Evolutionary conservation across 2,329 filamentous ascomycete species (phyloP).

Genomic region (Fusarium brachygibbosum): DNA sequence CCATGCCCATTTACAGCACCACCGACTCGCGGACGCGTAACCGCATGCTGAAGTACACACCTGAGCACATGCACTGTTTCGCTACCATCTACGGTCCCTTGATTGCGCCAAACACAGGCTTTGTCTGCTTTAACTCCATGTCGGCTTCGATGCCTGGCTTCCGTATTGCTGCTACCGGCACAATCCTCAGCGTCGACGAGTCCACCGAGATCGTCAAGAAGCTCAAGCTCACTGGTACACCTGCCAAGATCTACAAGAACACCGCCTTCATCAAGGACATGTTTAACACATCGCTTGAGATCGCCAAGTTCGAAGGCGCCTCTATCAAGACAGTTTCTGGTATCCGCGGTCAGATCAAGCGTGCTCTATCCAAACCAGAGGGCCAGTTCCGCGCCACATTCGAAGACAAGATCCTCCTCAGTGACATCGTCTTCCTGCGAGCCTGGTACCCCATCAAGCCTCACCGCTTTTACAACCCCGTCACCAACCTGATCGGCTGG

Average conservation of each 20-base stretch:
- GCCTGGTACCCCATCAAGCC: slow-evolving; percentile 98
- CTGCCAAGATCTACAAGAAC: slow-evolving; percentile 99
- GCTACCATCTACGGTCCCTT: slow-evolving; percentile 95
- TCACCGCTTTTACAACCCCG: slow-evolving; percentile 96
- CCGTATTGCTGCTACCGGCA: slow-evolving; percentile 93
- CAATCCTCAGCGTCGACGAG: slow-evolving; percentile 94
- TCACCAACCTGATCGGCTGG: slow-evolving; percentile 94
- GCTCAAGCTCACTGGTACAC: slow-evolving; percentile 92
- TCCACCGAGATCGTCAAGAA: slow-evolving; percentile 99
- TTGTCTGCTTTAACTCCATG: slow-evolving; percentile 92
- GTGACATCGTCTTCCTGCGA: slow-evolving; percentile 94
- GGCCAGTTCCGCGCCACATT: slow-evolving; percentile 97
- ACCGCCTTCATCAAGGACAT: slow-evolving; percentile 99
- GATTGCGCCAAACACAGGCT: slow-evolving; percentile 94
- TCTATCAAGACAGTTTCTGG: slow-evolving; percentile 96
- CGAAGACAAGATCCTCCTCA: slow-evolving; percentile 97
- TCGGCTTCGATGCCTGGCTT: slow-evolving; percentile 89
- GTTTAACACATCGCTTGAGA: slow-evolving; percentile 93
- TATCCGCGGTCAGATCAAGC: slow-evolving; percentile 96
- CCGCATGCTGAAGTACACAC: slow-evolving; percentile 98
- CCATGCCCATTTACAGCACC: slow-evolving; percentile 92
- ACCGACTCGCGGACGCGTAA: slow-evolving; percentile 94
- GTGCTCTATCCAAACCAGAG: slow-evolving; percentile 91
- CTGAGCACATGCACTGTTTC: slow-evolving; percentile 99
- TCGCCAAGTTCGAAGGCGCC: slow-evolving; percentile 98